Evolutionary conservation across 495 filamentous ascomycete genomes (phyloP).

Genomic region (Aspergillus ellipticus): DNA sequence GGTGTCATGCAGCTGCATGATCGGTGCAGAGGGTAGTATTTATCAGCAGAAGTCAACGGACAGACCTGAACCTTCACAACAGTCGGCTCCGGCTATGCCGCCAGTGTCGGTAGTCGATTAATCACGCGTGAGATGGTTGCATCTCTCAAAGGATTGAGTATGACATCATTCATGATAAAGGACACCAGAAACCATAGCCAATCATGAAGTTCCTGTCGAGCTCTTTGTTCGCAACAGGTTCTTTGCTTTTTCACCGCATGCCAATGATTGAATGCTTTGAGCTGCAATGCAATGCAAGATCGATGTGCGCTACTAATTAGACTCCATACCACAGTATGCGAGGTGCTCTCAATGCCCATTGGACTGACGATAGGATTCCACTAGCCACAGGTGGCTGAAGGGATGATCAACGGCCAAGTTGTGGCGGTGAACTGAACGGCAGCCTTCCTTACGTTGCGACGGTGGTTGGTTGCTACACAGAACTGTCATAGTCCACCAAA

Average conservation of each 20-base stretch:
- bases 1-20: not conserved
- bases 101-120: not conserved
- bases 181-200: not conserved
- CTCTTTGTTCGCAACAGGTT: not conserved
- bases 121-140: not conserved
- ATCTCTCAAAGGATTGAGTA: not conserved
- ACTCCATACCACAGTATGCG: not conserved
- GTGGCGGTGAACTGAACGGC: constrained; percentile 9
- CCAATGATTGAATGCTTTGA: not conserved
- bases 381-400: constrained; percentile 9
- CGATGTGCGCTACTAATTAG: constrained; percentile 8
- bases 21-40: not conserved
- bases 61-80: not conserved
- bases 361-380: not conserved
- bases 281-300: constrained; percentile 13
- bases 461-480: not conserved
- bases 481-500: not conserved
- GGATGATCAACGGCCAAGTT: constrained; percentile 5
- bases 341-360: not conserved
- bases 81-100: not conserved
- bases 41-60: not conserved
- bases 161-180: no score
- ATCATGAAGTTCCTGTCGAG: not conserved
- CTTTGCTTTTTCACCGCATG: constrained; percentile 1
- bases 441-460: not conserved